Evolutionary conservation across 1,284 basidiomycete species (phyloP).

Genomic region (Ustilago nuda): DNA sequence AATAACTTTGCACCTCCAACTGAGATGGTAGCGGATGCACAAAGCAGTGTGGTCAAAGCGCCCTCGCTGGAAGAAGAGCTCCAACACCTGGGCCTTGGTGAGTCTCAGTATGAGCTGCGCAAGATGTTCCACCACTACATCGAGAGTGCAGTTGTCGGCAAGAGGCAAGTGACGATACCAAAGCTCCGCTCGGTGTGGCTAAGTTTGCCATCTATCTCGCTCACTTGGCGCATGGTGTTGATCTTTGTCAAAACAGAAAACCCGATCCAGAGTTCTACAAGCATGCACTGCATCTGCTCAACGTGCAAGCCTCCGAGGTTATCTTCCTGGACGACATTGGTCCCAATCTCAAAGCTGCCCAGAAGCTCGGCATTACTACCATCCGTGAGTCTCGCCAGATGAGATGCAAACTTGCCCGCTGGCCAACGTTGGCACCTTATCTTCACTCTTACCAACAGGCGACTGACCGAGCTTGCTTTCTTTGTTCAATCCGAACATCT

Average conservation of each 20-base stretch:
- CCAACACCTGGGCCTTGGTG: slow-evolving; percentile 53
- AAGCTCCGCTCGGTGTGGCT: too few species aligned
- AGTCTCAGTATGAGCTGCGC: slow-evolving; percentile 44
- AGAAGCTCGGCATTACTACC: slow-evolving; percentile 67
- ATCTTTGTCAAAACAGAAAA: slow-evolving; percentile 54
- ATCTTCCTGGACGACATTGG: slow-evolving; percentile 70
- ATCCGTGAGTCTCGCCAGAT: slow-evolving; percentile 63
- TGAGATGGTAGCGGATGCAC: slow-evolving; percentile 22
- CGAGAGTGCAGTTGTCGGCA: slow-evolving; percentile 68
- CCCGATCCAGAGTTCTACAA: slow-evolving; percentile 69
- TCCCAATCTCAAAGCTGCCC: slow-evolving; percentile 68
- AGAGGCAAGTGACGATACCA: slow-evolving; percentile 53
- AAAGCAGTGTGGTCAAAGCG: slow-evolving; percentile 17
- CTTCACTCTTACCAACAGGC: background rate
- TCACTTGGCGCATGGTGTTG: background rate
- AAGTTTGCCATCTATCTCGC: background rate
- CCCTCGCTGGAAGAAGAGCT: slow-evolving; percentile 58
- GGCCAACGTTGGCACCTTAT: background rate
- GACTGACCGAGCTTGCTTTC: background rate
- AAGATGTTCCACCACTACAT: slow-evolving; percentile 68
- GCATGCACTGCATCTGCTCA: slow-evolving; percentile 64
- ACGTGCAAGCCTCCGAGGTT: slow-evolving; percentile 60
- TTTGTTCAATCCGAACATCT: too few species aligned
- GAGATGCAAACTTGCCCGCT: background rate
- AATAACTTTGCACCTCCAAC: slow-evolving; percentile 68